phyloP scores from a whole-genome alignment of 306 rosid species.

The Cucurbita maxima region DNA sequence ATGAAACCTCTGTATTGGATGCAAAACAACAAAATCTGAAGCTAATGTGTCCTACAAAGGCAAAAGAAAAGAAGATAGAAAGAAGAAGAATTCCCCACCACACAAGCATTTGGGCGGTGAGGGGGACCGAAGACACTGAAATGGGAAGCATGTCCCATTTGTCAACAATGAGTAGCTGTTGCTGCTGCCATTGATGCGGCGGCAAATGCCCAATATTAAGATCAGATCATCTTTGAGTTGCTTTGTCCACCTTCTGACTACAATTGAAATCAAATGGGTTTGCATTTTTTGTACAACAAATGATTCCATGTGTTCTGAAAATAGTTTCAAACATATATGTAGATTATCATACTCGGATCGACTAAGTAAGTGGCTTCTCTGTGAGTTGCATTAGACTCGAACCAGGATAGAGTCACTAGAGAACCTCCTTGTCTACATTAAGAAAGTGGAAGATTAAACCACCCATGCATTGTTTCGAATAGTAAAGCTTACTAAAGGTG shows the following conservation, averaged over 20 bases:
- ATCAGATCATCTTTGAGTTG: not conserved
- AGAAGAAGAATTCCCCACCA: not conserved
- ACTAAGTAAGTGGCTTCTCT: too few species aligned
- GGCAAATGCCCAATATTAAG: not conserved
- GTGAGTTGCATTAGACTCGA: too few species aligned
- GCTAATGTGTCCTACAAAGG: not conserved
- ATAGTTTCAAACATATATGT: too few species aligned
- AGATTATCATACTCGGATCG: too few species aligned
- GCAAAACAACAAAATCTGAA: not conserved
- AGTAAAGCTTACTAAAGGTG: too few species aligned
- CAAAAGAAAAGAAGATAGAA: not conserved
- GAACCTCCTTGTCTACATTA: too few species aligned
- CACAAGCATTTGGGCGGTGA: not conserved
- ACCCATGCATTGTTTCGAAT: too few species aligned
- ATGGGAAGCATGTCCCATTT: not conserved
- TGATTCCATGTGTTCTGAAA: too few species aligned
- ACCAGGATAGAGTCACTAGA: too few species aligned
- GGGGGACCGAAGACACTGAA: conserved; percentile 2
- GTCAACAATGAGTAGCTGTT: conserved; percentile 3
- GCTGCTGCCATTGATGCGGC: not conserved
- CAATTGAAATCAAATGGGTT: not conserved
- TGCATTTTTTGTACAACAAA: not conserved
- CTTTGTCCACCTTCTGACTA: conserved; percentile 6
- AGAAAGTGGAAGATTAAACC: too few species aligned
- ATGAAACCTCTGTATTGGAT: not conserved